Percentiles rank a stretch among this genome's conserved stretches.
Evolutionary conservation across 345 rosid species (phyloP).

Genomic region (Luvunga scandens): DNA sequence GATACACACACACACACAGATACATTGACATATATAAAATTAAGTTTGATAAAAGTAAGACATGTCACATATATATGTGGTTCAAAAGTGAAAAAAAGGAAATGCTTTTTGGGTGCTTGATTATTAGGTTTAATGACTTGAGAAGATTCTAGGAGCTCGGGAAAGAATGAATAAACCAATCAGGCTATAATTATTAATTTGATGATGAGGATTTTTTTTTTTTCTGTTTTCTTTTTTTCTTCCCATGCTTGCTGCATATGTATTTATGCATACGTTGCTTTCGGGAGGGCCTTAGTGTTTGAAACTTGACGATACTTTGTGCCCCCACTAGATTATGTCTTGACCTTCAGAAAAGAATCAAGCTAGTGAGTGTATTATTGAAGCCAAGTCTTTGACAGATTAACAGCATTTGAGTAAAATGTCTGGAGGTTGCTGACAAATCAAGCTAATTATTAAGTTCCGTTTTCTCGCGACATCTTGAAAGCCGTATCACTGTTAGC

Average conservation of each 20-base stretch:
- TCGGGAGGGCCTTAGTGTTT: conserved; percentile 30
- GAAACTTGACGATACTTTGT: conserved; percentile 33
- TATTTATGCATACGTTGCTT: not conserved
- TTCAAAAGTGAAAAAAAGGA: no score
- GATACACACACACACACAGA: not conserved
- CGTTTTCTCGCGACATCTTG: conserved; percentile 17
- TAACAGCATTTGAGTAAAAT: conserved; percentile 36
- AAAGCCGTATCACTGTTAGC: conserved; percentile 21
- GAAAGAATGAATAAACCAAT: not conserved
- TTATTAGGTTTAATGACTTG: not conserved
- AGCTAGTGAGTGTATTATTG: conserved; percentile 48
- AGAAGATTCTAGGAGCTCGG: not conserved
- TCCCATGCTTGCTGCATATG: not conserved
- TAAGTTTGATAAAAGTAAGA: no score
- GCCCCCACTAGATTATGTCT: conserved; percentile 49
- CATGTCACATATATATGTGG: no score
- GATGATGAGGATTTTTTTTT: not conserved
- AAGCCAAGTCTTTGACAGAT: conserved; percentile 26
- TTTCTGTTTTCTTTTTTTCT: not conserved
- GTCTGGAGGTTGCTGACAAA: conserved; percentile 49
- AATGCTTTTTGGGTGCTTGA: no score
- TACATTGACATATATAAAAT: no score
- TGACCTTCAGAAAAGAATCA: conserved; percentile 39
- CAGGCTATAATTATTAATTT: not conserved
- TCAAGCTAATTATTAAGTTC: conserved; percentile 37